These are phyloP conservation scores for Austroboletus niveus DNA, from an alignment of 1,284 basidiomycete genomes.

Conservation along the genomic window DNA sequence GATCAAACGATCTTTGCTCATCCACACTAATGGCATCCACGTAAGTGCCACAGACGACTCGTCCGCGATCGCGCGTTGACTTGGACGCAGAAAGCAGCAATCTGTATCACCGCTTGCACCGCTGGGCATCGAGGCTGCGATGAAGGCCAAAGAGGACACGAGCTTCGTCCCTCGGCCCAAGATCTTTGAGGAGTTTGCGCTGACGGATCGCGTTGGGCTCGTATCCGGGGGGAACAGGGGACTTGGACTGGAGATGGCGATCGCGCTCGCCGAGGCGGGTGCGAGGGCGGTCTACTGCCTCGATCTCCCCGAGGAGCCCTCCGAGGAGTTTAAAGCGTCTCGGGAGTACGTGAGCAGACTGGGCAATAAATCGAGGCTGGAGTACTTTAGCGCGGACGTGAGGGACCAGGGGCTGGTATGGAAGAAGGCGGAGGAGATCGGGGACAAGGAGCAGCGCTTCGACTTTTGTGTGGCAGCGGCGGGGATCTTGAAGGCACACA, in stretches of 20 bases:
- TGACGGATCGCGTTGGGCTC: slow-evolving; percentile 71
- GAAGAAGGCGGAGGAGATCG: slow-evolving; percentile 56
- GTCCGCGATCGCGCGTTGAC: neutral
- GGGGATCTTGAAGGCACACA: slow-evolving; percentile 65
- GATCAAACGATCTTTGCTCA: slow-evolving; percentile 7
- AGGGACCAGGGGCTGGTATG: slow-evolving; percentile 59
- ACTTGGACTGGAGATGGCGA: slow-evolving; percentile 80
- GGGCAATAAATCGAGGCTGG: slow-evolving; percentile 49
- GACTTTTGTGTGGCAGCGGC: slow-evolving; percentile 78
- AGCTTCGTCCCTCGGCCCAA: slow-evolving; percentile 40
- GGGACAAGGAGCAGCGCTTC: slow-evolving; percentile 61
- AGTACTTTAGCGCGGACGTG: slow-evolving; percentile 67
- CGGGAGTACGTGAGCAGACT: slow-evolving; percentile 51
- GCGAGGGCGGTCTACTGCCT: slow-evolving; percentile 75
- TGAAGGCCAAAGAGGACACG: slow-evolving; percentile 40
- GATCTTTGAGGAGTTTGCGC: slow-evolving; percentile 72
- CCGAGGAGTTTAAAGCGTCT: slow-evolving; percentile 64
- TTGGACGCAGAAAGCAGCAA: slow-evolving; percentile 29
- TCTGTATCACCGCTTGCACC: slow-evolving; percentile 55
- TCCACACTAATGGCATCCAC: slow-evolving; percentile 13
- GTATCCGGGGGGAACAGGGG: slow-evolving; percentile 81
- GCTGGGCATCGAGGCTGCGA: slow-evolving; percentile 60
- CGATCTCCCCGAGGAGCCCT: slow-evolving; percentile 66
- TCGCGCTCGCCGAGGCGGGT: slow-evolving; percentile 75
- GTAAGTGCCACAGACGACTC: slow-evolving; percentile 11